A percentile compares a stretch with the other conserved stretches of the same genome.
Conservation (phyloP, 2,329 filamentous ascomycete genomes). For the Lasiodiplodia theobromae region DNA sequence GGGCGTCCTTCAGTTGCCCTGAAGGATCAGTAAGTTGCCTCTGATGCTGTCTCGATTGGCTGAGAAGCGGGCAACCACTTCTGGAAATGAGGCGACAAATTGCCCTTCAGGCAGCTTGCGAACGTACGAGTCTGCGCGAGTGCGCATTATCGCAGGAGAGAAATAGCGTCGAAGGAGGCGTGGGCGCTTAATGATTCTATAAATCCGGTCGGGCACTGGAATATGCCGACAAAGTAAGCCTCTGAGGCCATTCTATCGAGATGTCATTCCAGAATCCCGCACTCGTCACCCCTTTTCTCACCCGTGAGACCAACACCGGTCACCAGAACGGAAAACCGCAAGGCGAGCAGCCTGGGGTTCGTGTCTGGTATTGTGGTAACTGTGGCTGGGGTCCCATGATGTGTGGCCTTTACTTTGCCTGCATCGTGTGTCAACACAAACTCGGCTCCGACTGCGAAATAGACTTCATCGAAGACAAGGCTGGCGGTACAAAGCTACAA, state of each 20-base stretch:
- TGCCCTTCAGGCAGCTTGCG: background rate
- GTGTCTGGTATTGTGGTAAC: background rate
- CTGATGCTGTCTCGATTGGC: background rate
- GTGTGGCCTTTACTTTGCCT: slow-evolving; percentile 1
- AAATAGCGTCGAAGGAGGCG: too few species aligned
- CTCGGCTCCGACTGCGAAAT: background rate
- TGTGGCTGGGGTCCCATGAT: slow-evolving; percentile 8
- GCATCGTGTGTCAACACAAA: background rate
- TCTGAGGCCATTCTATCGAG: background rate
- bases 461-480: background rate
- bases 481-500: background rate
- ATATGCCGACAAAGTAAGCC: background rate
- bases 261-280: background rate
- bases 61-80: background rate
- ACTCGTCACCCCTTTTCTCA: background rate
- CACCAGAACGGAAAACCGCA: background rate
- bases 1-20: background rate
- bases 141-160: background rate
- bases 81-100: background rate
- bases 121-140: background rate
- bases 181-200: background rate
- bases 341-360: background rate
- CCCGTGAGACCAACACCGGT: background rate
- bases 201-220: background rate
- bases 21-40: background rate